Percentiles rank a stretch among this genome's conserved stretches.
phyloP scores from a whole-genome alignment of 345 rosid genomes.

The Rhodamnia rubescens region DNA sequence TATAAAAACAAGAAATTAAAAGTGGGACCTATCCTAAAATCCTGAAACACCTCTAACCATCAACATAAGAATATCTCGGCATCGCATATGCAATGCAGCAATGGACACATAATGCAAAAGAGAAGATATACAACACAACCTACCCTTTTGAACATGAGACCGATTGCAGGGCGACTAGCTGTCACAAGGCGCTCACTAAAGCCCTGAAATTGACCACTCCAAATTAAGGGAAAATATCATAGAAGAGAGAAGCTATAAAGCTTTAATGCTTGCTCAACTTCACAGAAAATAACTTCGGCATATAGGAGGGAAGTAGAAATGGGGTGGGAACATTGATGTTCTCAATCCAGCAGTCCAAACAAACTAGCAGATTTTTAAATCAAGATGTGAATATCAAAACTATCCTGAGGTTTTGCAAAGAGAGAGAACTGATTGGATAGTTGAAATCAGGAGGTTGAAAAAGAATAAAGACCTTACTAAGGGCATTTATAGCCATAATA shows the following conservation, averaged over 20 bases:
- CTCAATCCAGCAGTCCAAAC: neutral
- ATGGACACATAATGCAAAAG: neutral
- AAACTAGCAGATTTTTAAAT: neutral
- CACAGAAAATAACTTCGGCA: neutral
- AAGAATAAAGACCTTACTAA: constrained; percentile 71
- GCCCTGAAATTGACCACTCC: constrained; percentile 44
- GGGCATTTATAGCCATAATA: constrained; percentile 82
- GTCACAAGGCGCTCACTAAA: constrained; percentile 88
- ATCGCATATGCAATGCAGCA: neutral
- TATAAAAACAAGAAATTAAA: neutral
- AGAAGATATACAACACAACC: constrained; percentile 4
- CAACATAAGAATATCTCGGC: neutral
- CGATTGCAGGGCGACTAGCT: constrained; percentile 76
- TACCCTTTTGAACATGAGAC: constrained; percentile 94
- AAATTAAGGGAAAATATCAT: neutral
- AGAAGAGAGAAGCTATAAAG: neutral
- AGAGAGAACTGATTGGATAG: neutral
- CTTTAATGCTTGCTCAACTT: neutral
- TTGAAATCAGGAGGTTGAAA: neutral
- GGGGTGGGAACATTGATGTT: neutral
- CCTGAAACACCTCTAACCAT: neutral
- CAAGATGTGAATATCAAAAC: neutral
- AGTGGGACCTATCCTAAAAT: neutral
- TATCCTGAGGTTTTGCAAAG: neutral
- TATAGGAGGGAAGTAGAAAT: neutral